A percentile compares a stretch with the other conserved stretches of the same genome.
These are phyloP conservation scores for Trichoderma cornu-damae DNA, from an alignment of 2,329 filamentous ascomycete genomes.

Conservation along the genomic window DNA sequence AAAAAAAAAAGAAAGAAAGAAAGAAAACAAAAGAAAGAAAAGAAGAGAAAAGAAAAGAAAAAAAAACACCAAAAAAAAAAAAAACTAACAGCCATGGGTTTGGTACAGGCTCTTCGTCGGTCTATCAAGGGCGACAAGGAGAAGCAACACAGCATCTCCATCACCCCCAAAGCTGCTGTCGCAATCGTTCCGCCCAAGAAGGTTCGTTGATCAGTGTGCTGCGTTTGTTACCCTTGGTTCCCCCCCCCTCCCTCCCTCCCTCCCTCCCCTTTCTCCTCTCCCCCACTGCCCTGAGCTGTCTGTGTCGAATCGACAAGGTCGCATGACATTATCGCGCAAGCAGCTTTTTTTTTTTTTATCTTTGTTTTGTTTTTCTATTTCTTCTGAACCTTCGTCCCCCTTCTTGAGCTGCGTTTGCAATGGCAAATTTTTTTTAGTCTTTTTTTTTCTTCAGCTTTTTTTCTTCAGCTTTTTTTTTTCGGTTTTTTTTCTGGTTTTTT, in stretches of 20 bases:
- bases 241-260: background rate
- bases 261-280: background rate
- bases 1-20: conserved; percentile 1
- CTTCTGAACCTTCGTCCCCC: too few species aligned
- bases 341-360: background rate
- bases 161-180: conserved; percentile 78
- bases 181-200: conserved; percentile 92
- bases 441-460: too few species aligned
- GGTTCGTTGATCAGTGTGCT: conserved; percentile 47
- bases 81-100: conserved; percentile 41
- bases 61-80: background rate
- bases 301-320: conserved; percentile 4
- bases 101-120: conserved; percentile 68
- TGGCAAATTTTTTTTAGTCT: too few species aligned
- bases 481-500: too few species aligned
- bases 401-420: conserved; percentile 5
- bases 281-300: background rate
- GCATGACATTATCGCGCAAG: conserved; percentile 17
- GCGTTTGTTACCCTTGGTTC: background rate
- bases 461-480: too few species aligned
- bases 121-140: conserved; percentile 89
- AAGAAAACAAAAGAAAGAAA: too few species aligned
- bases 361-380: too few species aligned
- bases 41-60: too few species aligned
- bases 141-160: conserved; percentile 62